Base-by-base conservation (phyloP, 1,284 basidiomycete genomes). In the Naganishia sp. region DNA sequence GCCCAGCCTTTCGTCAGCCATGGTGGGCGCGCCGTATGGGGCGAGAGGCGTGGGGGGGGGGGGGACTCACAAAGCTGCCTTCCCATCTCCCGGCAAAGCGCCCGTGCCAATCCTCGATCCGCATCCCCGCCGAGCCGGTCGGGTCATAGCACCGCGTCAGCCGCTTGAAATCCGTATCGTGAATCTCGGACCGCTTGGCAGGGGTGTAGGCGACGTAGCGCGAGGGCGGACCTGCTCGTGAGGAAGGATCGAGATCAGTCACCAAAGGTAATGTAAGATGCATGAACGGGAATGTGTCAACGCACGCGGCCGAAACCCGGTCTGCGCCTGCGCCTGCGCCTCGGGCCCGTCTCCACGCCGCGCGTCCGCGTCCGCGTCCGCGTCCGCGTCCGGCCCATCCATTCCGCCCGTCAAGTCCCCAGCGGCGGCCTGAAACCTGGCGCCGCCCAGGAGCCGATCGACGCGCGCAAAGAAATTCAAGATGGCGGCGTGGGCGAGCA, bases 81-180 rank as follows among this genome's bases (percentile, higher is more conserved):
- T 85, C 84, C 84, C 84, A 85, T 23, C 77, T 78, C 0, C 84
- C 84, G 7, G 77, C 71, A 50, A 82, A 80, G 33, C 75, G 75
- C 18, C 82, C 81, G 10, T 75, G 70, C 75, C 77, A 80, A 50
- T 75, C 78, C 33, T 75, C 69, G 7, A 78, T 75, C n/a, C 75
- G 73, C 52, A 83, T 73, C 0, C 82, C 83, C 13, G 68, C 72
- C 0, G 75, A 76, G 9, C 23, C 63, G 33, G 57, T 71, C 0
- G 83, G 81, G 66, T 83, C 78, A 45, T 75, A 74, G 67, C 82
- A 83, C 10, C 67, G 54, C 48, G 70, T 69, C 16, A 82, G 66
- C 0, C 82, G 75, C 11, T 70, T 66, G 64, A 79, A 81, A 45
- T 72, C 71, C 18, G 45, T 65, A 70, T 78, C 76, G 59, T 74